Conservation (phyloP, 495 filamentous ascomycete species). For the Xylaria cubensis region DNA sequence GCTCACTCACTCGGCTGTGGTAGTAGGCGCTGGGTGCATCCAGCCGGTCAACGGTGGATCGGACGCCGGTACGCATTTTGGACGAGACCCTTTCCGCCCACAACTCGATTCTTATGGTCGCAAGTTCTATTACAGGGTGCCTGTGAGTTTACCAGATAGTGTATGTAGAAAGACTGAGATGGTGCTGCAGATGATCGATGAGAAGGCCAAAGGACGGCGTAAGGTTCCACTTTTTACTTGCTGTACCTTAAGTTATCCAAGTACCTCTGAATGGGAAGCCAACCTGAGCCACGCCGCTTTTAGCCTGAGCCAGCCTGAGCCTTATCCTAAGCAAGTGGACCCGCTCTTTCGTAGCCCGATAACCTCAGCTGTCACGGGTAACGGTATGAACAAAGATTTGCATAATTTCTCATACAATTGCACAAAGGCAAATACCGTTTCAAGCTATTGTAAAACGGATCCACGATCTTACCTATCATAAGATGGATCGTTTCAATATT, state of each 20-base stretch:
- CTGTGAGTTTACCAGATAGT: not conserved
- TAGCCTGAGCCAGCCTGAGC: too few relatives aligned
- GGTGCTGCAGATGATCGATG: not conserved
- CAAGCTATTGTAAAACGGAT: too few relatives aligned
- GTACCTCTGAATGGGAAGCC: too few relatives aligned
- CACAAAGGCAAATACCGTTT: too few relatives aligned
- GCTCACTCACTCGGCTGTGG: slow-evolving; percentile 67
- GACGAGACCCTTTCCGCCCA: not conserved
- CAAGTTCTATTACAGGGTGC: not conserved
- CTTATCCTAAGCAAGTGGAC: too few relatives aligned
- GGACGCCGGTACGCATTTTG: slow-evolving; percentile 30
- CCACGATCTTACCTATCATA: too few relatives aligned
- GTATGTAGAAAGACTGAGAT: slow-evolving; percentile 11
- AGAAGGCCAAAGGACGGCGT: not conserved
- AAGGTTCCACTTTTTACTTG: slow-evolving; percentile 22
- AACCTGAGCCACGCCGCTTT: too few relatives aligned
- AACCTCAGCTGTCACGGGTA: too few relatives aligned
- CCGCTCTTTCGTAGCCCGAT: too few relatives aligned
- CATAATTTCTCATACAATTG: too few relatives aligned
- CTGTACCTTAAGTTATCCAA: not conserved
- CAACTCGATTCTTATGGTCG: not conserved
- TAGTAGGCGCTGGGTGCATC: slow-evolving; percentile 93
- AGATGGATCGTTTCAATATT: too few relatives aligned
- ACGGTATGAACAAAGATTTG: too few relatives aligned
- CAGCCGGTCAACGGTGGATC: slow-evolving; percentile 81